Evolutionary conservation across 2,329 filamentous ascomycete species (phyloP), one percentile per base, ranked within the genome.

Genomic region (Aureobasidium melanogenum): DNA sequence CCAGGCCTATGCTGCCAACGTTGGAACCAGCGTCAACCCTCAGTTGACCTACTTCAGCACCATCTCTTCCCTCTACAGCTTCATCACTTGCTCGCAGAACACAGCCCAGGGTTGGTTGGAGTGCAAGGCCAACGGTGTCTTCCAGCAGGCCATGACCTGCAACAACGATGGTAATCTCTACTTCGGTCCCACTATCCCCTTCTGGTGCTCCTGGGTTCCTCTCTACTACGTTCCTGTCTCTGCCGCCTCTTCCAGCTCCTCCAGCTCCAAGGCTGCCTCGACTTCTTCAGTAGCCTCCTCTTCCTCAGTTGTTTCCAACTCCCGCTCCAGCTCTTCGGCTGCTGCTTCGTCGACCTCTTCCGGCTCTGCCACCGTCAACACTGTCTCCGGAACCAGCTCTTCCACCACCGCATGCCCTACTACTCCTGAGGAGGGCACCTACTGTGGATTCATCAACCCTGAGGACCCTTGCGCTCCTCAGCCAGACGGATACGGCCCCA

Each of bases 371-470:
- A 58, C 61, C 24, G 30, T 62, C 44, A 50, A 51, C 24, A 55
- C 60, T 22, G 15, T 38, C 44, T 48, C 64, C 24, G 62, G 59
- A 10, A 66, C 66, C 44, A 67, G 65, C 58, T 70, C 68, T 24
- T 65, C 69, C 14, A 64, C 61, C 36, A 63, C 67, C n/a, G 61
- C 67, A 24, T 72, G 70, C 63, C 63, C 68, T 4, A 71, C 67
- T 2, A 64, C 65, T 12, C 67, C 67, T 22, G 71, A 73, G 62
- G 65, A 64, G 6, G 70, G 71, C 19, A 73, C 70, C 15, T 72
- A 68, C 68, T 72, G 72, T 56, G 72, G 72, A 22, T 74, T 73
- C 66, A 71, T 73, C 66, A 74, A 74, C 64, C 72, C 72, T 22
- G 63, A 64, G 50, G 63, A 64, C 48, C 63, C 63, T 50, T 64